Evolutionary conservation across 208 protist genomes (phyloP).

Genomic region (Trypanosoma lewisi): DNA sequence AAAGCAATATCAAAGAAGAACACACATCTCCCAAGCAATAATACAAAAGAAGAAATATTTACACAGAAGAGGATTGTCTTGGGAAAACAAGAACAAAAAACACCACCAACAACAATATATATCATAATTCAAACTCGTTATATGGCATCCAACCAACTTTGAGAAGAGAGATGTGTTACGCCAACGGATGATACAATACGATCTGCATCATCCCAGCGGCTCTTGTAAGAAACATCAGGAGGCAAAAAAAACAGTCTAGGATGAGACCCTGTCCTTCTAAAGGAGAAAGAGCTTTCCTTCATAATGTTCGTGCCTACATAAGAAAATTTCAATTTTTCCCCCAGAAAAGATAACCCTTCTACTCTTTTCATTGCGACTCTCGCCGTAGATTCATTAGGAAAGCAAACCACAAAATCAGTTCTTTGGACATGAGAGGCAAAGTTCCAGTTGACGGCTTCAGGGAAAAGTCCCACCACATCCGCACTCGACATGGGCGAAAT

Average conservation of each 20-base stretch:
- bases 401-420: slow-evolving; percentile 33
- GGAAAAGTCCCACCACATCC: slow-evolving; percentile 29
- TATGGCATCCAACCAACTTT: slow-evolving; percentile 14
- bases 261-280: slow-evolving; percentile 10
- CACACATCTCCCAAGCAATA: background rate
- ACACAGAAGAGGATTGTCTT: background rate
- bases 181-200: slow-evolving; percentile 16
- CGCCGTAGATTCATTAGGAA: slow-evolving; percentile 26
- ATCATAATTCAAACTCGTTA: background rate
- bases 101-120: background rate
- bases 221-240: slow-evolving; percentile 21
- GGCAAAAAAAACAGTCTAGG: slow-evolving; percentile 18
- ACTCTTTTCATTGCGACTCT: slow-evolving; percentile 21
- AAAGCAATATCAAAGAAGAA: slow-evolving; percentile 8
- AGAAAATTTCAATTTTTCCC: slow-evolving; percentile 13
- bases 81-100: background rate
- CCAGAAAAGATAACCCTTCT: slow-evolving; percentile 20
- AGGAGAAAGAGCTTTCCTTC: background rate
- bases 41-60: background rate
- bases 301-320: background rate
- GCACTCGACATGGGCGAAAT: slow-evolving; percentile 34
- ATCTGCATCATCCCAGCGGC: slow-evolving; percentile 18
- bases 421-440: slow-evolving; percentile 22
- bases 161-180: background rate
- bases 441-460: slow-evolving; percentile 26